Base-by-base conservation (phyloP, 2,329 filamentous ascomycete species). In the Albifimbria verrucaria region DNA sequence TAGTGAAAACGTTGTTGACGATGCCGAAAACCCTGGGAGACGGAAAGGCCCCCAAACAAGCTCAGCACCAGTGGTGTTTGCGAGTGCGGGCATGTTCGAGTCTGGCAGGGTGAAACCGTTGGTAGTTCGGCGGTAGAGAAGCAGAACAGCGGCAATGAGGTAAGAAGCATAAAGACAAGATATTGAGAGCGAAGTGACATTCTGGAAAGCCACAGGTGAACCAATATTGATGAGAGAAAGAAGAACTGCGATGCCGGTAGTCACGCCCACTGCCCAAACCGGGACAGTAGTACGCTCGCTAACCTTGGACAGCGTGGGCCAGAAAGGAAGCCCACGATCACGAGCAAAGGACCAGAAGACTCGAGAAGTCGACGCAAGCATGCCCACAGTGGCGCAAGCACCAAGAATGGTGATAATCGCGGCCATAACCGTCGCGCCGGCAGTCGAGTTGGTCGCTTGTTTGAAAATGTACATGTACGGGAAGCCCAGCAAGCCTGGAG, bases 381-480 rank as follows among this genome's bases (percentile, higher is more conserved):
- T 78, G 1, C 77, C 77, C 20, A 81, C 76, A 15, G 75, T 78
- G 32, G 75, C 76, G 18, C 73, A 77, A 1, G 75, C 73, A 5
- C 76, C 66, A 25, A 79, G 75, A 18, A 81, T 63, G 3, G 81
- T 70, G 3, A 82, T 65, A 18, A 83, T 72, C 4, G 71, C 64
- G 0, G 74, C 71, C 75, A 83, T 80, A 20, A 76, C 72, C 2
- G 75, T 74, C 0, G 79, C 75, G 0, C 75, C 80, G 2, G 72
- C 73, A 2, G 72, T 64, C 18, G 74, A 78, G 2, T 72, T 66
- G 2, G 79, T 78, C 2, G 75, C 76, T 32, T 81, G 73, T 55
- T 72, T 72, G 53, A 84, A 84, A 21, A 85, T 75, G 48, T 82
- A 73, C 60, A 87, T 84, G 56, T 84, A 83, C 0, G 84, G 82